Evolutionary conservation across 2,329 filamentous ascomycete genomes (phyloP).

Genomic region (Epichloe sibirici): DNA sequence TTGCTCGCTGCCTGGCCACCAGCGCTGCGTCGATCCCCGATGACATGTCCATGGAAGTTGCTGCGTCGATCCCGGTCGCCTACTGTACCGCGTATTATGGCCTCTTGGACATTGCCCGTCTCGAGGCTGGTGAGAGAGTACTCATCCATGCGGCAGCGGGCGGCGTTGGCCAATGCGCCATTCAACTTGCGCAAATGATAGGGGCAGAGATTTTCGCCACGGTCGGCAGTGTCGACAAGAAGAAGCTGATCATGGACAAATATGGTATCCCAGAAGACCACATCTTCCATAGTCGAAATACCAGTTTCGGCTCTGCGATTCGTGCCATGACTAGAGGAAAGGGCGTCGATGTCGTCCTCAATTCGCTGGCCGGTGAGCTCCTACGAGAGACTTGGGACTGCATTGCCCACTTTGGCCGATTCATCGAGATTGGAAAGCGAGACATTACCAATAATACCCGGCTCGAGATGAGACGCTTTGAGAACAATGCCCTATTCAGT

Average conservation of each 20-base stretch:
- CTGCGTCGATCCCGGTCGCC: slow-evolving; percentile 27
- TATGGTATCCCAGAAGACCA: slow-evolving; percentile 24
- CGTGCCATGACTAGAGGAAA: slow-evolving; percentile 23
- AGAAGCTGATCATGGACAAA: slow-evolving; percentile 22
- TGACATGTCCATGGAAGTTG: slow-evolving; percentile 23
- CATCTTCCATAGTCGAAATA: slow-evolving; percentile 16
- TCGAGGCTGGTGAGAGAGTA: slow-evolving; percentile 25
- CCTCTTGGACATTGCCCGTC: slow-evolving; percentile 24
- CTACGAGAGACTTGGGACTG: slow-evolving; percentile 31
- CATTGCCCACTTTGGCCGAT: slow-evolving; percentile 29
- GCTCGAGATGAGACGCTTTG: slow-evolving; percentile 37
- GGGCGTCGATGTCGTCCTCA: slow-evolving; percentile 60
- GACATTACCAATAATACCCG: slow-evolving; percentile 26
- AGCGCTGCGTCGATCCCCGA: slow-evolving; percentile 26
- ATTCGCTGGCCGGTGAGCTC: slow-evolving; percentile 17
- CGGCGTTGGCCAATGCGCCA: slow-evolving; percentile 27
- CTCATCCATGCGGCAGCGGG: slow-evolving; percentile 28
- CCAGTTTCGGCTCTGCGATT: slow-evolving; percentile 13
- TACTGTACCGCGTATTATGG: slow-evolving; percentile 29
- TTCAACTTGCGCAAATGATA: slow-evolving; percentile 24
- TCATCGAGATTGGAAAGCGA: slow-evolving; percentile 31
- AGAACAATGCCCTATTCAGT: slow-evolving; percentile 33
- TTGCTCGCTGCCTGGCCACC: slow-evolving; percentile 19
- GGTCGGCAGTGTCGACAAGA: slow-evolving; percentile 24
- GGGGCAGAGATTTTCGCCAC: slow-evolving; percentile 32